Percentiles rank a stretch among this genome's conserved stretches.
Evolutionary conservation across 2,329 filamentous ascomycete species (phyloP).

Genomic region (Calonectria crousiana): DNA sequence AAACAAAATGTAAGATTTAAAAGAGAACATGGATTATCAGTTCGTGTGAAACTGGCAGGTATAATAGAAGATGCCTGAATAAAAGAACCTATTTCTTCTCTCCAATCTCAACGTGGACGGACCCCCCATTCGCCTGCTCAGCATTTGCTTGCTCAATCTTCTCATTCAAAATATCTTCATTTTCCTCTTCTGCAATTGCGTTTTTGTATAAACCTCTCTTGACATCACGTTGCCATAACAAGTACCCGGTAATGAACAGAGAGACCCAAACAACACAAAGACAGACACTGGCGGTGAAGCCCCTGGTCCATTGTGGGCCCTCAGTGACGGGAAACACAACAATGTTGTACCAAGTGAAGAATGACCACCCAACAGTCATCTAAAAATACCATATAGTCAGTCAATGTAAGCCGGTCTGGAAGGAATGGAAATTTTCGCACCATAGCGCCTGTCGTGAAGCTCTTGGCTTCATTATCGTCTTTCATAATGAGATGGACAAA

Average conservation of each 20-base stretch:
- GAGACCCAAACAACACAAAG: conserved; percentile 44
- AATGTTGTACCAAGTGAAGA: conserved; percentile 41
- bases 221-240: conserved; percentile 46
- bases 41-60: not conserved
- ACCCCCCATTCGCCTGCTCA: not conserved
- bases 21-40: not conserved
- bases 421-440: not conserved
- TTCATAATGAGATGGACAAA: conserved; percentile 42
- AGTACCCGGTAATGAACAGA: conserved; percentile 48
- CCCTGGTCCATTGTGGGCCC: conserved; percentile 37
- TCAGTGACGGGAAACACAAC: conserved; percentile 38
- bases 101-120: not conserved
- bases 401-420: no score
- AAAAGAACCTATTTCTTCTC: not conserved
- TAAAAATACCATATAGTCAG: conserved; percentile 9
- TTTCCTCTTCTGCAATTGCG: conserved; percentile 39
- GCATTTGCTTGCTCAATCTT: conserved; percentile 21
- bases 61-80: not conserved
- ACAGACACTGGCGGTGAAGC: conserved; percentile 38
- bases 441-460: conserved; percentile 43
- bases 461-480: conserved; percentile 35
- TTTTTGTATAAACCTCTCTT: conserved; percentile 38
- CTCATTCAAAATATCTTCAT: conserved; percentile 37
- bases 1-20: not conserved
- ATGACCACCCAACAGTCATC: conserved; percentile 46